These are phyloP conservation scores for Chlorella ohadii DNA, from an alignment of 139 green algal genomes.

Conservation along the genomic window DNA sequence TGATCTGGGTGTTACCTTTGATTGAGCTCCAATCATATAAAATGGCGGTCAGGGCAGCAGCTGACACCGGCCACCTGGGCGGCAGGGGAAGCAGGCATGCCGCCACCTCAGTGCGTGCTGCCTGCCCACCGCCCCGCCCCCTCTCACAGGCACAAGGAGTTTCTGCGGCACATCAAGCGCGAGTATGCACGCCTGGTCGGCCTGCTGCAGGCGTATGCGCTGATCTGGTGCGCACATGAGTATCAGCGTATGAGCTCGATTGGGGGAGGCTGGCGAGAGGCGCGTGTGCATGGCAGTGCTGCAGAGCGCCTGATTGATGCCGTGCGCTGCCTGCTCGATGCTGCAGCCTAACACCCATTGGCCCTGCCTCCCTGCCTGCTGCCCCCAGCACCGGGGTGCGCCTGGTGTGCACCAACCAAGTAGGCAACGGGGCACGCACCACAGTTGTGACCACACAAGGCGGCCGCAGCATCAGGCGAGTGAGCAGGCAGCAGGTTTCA, in stretches of 20 bases:
- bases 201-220: slow-evolving; percentile 77
- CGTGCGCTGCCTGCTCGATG: too few relatives aligned
- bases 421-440: slow-evolving; percentile 55
- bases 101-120: too few relatives aligned
- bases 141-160: slow-evolving; percentile 56
- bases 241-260: not conserved
- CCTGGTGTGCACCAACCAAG: slow-evolving; percentile 80
- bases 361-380: not conserved
- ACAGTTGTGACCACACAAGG: slow-evolving; percentile 75
- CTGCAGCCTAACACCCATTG: too few relatives aligned
- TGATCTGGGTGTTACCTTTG: too few relatives aligned
- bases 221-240: slow-evolving; percentile 51
- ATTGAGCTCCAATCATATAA: too few relatives aligned
- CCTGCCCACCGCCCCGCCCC: too few relatives aligned
- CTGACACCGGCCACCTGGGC: too few relatives aligned
- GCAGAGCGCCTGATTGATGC: too few relatives aligned
- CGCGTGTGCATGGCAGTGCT: not conserved
- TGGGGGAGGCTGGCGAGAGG: not conserved
- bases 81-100: too few relatives aligned
- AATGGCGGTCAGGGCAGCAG: too few relatives aligned
- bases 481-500: too few relatives aligned
- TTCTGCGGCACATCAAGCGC: slow-evolving; percentile 82
- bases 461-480: slow-evolving; percentile 16
- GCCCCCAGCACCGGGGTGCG: slow-evolving; percentile 51
- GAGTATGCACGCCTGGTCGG: slow-evolving; percentile 84